Conservation (phyloP, 495 filamentous ascomycete species). For the Chaetomium cochliodes region DNA sequence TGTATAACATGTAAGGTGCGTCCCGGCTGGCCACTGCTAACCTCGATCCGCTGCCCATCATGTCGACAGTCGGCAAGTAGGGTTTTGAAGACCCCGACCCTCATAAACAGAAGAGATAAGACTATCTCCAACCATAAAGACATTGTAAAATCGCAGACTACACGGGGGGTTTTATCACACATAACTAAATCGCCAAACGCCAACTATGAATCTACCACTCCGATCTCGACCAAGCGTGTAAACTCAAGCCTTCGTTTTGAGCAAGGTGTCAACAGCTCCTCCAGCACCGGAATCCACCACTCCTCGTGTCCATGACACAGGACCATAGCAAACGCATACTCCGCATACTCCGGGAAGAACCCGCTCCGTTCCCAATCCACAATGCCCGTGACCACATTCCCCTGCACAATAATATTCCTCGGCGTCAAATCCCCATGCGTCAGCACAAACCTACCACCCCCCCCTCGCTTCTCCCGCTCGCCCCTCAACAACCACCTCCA, state of each 20-base stretch:
- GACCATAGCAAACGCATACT: conserved; percentile 12
- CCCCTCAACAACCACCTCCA: conserved; percentile 6
- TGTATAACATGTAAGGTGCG: no score
- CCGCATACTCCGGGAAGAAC: conserved; percentile 16
- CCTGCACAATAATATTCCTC: conserved; percentile 14
- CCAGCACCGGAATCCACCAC: conserved; percentile 14
- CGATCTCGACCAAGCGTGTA: conserved; percentile 8
- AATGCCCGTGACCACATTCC: conserved; percentile 4
- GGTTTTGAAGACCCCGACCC: no score
- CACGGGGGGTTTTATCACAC: no score
- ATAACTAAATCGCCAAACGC: no score
- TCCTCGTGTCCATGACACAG: conserved; percentile 15
- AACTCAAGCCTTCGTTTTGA: conserved; percentile 17
- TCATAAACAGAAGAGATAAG: no score
- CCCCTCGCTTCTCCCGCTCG: neutral
- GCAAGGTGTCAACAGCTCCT: conserved; percentile 11
- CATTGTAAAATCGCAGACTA: no score
- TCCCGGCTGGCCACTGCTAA: no score
- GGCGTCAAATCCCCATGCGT: conserved; percentile 17
- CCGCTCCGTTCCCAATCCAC: conserved; percentile 17
- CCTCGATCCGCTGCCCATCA: no score
- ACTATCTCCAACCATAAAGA: no score
- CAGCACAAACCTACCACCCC: neutral
- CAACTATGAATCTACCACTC: neutral
- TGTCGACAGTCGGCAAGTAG: no score